Base-by-base conservation (phyloP, 192 early-diverging fungal genomes). In the Coemansia aciculifera region DNA sequence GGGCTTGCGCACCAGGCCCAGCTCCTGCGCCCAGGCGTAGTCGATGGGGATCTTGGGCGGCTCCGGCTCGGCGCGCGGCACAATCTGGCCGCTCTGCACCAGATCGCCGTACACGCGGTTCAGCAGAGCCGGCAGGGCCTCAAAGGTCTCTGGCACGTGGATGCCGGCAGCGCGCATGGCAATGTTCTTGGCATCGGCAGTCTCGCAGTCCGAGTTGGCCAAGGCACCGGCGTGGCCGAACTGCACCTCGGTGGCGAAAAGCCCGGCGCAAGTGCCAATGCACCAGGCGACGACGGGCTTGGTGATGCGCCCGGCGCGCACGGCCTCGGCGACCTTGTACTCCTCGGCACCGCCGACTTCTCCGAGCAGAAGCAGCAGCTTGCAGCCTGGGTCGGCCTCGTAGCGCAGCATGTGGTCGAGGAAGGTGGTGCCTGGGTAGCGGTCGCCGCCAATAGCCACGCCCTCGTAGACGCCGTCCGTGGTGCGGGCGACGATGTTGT, bases 231-330 rank as follows among this genome's bases (percentile, higher is more conserved):
- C 97, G 81, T 99, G 97, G 70, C 97, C 97, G 69, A 99, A 99
- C 87, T 99, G 97, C 48, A 98, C 92, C 83, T 97, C 95, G 21
- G 97, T 99, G 51, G 91, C 91, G 86, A 99, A 99, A 92, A 99
- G 97, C 84, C 92, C 96, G 34, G 95, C 97, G 80, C 97, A 99
- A 36, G 97, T 99, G 70, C 97, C 97, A 78, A 99, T 99, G 85
- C 93, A 95, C 97, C 97, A 99, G 8, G 97, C 97, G 59, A 99
- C 92, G 19, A 99, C 92, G n/a, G 97, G 97, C 88, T 99, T 99
- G 74, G 90, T 95, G 83, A 99, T 99, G 43, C 85, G 85, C 32
- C 90, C 90, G 59, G 89, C 85, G 71, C 91, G 89, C 63, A 99
- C 88, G 17, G 97, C 97, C 74, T 95, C 89, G 67, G 93, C 92